Evolutionary conservation across 73 alveolate genomes (phyloP).

Genomic region (Paramecium pentaurelia): DNA sequence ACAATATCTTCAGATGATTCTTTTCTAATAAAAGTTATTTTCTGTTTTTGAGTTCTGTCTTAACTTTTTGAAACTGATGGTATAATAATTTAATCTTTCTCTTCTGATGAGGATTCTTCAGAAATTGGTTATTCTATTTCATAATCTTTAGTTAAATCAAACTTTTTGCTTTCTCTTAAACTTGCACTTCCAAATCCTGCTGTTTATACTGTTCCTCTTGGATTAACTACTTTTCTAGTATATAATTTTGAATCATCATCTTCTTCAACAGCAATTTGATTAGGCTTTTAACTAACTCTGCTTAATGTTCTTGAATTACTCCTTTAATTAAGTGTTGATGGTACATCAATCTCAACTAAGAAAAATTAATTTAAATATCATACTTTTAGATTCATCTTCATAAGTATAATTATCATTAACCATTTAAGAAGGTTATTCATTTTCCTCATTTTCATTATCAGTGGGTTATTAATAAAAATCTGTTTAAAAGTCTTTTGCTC

Average conservation of each 20-base stretch:
- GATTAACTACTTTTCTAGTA: neutral
- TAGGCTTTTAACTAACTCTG: slow-evolving; percentile 7
- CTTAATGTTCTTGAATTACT: slow-evolving; percentile 18
- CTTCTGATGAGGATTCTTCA: neutral
- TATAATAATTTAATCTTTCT: neutral
- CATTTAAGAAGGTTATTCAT: neutral
- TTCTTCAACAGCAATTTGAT: neutral
- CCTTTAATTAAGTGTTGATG: neutral
- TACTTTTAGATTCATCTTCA: neutral
- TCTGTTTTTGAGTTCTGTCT: neutral
- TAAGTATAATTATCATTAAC: neutral
- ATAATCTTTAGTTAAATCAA: neutral
- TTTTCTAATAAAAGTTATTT: neutral
- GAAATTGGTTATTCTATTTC: neutral
- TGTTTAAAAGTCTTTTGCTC: neutral
- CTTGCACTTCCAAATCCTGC: slow-evolving; percentile 23
- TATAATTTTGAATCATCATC: neutral
- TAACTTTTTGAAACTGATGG: neutral
- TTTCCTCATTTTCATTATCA: neutral
- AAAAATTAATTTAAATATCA: neutral
- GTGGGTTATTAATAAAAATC: neutral
- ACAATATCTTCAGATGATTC: neutral
- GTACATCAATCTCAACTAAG: neutral
- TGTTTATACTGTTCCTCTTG: neutral
- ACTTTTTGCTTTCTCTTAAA: neutral